Evolutionary conservation across 495 filamentous ascomycete genomes (phyloP).

Genomic region (Penicillium cinerascens): DNA sequence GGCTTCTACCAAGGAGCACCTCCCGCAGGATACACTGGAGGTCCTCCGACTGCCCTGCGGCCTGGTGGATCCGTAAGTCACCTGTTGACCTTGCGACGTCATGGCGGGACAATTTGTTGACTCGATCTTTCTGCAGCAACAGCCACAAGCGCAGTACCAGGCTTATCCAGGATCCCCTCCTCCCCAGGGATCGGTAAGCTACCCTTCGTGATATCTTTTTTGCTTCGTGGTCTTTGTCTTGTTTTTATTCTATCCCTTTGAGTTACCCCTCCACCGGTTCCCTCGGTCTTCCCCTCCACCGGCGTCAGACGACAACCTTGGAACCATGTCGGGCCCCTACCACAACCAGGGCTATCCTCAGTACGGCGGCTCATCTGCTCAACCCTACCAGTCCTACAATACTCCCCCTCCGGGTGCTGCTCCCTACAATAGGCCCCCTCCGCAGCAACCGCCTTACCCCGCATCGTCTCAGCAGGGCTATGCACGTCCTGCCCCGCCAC

Average conservation of each 20-base stretch:
- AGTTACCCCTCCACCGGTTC: constrained; percentile 7
- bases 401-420: constrained; percentile 29
- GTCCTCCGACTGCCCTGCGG: constrained; percentile 37
- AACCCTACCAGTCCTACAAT: constrained; percentile 36
- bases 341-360: constrained; percentile 36
- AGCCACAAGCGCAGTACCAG: constrained; percentile 31
- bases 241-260: neutral
- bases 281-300: constrained; percentile 8
- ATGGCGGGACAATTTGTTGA: constrained; percentile 5
- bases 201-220: neutral
- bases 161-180: constrained; percentile 38
- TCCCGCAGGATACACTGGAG: constrained; percentile 43
- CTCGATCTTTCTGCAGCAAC: neutral
- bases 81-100: constrained; percentile 21
- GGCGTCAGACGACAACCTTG: neutral
- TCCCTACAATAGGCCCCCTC: constrained; percentile 30
- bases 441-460: constrained; percentile 7
- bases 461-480: neutral
- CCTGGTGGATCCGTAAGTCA: constrained; percentile 42
- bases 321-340: constrained; percentile 41
- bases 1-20: constrained; percentile 38
- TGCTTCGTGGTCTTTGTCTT: constrained; percentile 3
- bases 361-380: constrained; percentile 37
- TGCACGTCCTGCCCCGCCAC: neutral
- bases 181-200: constrained; percentile 41